Base-by-base conservation (phyloP, 371 early-diverging fungal species). In the Capniomyces stellatus region DNA sequence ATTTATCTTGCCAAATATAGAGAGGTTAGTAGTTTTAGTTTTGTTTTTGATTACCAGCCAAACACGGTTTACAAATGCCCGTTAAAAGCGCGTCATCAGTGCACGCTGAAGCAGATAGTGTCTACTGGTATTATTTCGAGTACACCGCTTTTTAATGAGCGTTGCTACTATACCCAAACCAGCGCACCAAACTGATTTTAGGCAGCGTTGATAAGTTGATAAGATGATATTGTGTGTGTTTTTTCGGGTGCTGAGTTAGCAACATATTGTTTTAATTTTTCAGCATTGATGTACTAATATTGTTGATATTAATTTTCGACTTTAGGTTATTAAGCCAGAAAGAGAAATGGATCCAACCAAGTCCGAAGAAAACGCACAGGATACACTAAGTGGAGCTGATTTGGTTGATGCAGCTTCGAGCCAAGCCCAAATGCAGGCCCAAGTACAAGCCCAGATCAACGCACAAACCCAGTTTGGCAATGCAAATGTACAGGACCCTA, bases 1-100 rank as follows among this genome's bases (percentile, higher is more conserved):
- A 75, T 89, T 40, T 97, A 96, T 65, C 75, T 95, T 60, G 61
- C 73, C 48, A 92, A 91, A 65, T 95, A 94, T 64, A 77, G 92
- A 49, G 91, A 92, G 18, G 49, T 48, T 3, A 44, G 25, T 44
- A 19, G 25, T 10, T 44, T 13, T n/a, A 40, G 40, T 40, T 40
- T 40, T 40, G 40, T 12, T 40, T 40, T 40, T 12, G n/a, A 40
- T 40, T 12, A 40, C 12, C 40, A 40, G 13, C n/a, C 12, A 40
- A 40, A n/a, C n/a, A n/a, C n/a, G n/a, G n/a, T n/a, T n/a, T n/a
- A n/a, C n/a, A n/a, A n/a, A n/a, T n/a, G n/a, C n/a, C n/a, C n/a
- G n/a, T n/a, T n/a, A n/a, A n/a, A n/a, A n/a, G n/a, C n/a, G n/a
- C n/a, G n/a, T n/a, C n/a, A n/a, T n/a, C n/a, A n/a, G n/a, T 35